Conservation (phyloP, 2,329 filamentous ascomycete species). For the Alternaria arborescens region DNA sequence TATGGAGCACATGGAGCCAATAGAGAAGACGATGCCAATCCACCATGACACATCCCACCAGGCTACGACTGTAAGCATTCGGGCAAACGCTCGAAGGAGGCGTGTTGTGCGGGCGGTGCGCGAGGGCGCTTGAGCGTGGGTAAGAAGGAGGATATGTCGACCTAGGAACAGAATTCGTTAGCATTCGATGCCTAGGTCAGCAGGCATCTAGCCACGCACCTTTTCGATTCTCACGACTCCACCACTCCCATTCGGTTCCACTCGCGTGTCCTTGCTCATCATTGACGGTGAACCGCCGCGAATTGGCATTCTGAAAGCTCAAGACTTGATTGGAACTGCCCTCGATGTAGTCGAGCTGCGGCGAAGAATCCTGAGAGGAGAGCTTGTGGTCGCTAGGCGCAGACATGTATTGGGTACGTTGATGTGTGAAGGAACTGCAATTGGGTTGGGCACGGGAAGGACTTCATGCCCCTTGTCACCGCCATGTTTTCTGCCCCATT, state of each 20-base stretch:
- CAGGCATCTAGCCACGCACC: neutral
- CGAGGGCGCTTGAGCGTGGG: neutral
- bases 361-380: neutral
- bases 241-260: slow-evolving; percentile 3
- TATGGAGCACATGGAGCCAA: neutral
- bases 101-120: neutral
- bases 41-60: slow-evolving; percentile 6
- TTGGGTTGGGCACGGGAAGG: too few relatives aligned
- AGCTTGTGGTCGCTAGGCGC: neutral
- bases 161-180: neutral
- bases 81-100: neutral
- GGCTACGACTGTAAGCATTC: neutral
- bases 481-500: neutral
- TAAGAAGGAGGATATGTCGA: neutral
- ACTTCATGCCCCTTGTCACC: neutral
- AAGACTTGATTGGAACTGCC: neutral
- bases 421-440: neutral
- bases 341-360: neutral
- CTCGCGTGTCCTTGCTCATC: slow-evolving; percentile 1
- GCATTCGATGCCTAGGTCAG: neutral
- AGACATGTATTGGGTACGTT: neutral
- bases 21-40: neutral
- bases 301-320: neutral
- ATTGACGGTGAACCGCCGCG: neutral
- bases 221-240: slow-evolving; percentile 3